Evolutionary conservation across 768 basidiomycete genomes (phyloP).

Genomic region (Mycena maculata): DNA sequence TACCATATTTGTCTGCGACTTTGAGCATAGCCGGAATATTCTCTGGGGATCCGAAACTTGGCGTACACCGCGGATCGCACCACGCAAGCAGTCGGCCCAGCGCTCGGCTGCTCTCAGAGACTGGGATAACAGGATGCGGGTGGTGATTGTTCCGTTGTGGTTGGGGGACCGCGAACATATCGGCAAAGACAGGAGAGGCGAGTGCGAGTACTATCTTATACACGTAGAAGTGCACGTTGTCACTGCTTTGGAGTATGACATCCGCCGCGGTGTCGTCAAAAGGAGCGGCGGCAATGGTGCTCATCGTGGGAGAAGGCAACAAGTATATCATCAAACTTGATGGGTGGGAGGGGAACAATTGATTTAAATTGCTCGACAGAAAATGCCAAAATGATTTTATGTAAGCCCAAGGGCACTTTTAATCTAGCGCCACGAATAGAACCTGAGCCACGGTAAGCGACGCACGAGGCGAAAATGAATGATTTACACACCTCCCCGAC

Average conservation of each 20-base stretch:
- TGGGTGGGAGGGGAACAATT: too few species aligned
- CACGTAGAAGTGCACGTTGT: slow-evolving; percentile 4
- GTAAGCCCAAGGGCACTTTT: neutral
- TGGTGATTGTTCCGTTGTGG: neutral
- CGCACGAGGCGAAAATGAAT: too few species aligned
- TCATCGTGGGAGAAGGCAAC: neutral
- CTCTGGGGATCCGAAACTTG: neutral
- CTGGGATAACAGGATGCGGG: neutral
- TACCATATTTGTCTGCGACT: slow-evolving; percentile 2
- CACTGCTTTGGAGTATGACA: neutral
- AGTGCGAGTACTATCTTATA: neutral
- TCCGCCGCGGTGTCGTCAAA: neutral
- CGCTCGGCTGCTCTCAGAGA: neutral
- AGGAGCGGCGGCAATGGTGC: slow-evolving; percentile 1
- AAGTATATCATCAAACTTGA: neutral
- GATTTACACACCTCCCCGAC: slow-evolving; percentile 25
- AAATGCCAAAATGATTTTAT: neutral
- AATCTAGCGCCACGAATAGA: neutral
- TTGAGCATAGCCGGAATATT: neutral
- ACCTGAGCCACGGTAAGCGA: too few species aligned
- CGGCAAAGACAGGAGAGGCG: slow-evolving; percentile 1
- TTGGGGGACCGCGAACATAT: neutral
- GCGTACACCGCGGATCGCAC: slow-evolving; percentile 4
- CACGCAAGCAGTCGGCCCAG: neutral
- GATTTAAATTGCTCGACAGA: too few species aligned